Evolutionary conservation across 2,329 filamentous ascomycete species (phyloP), one percentile per base, ranked within the genome.

Genomic region (Scleromitrula shiraiana): DNA sequence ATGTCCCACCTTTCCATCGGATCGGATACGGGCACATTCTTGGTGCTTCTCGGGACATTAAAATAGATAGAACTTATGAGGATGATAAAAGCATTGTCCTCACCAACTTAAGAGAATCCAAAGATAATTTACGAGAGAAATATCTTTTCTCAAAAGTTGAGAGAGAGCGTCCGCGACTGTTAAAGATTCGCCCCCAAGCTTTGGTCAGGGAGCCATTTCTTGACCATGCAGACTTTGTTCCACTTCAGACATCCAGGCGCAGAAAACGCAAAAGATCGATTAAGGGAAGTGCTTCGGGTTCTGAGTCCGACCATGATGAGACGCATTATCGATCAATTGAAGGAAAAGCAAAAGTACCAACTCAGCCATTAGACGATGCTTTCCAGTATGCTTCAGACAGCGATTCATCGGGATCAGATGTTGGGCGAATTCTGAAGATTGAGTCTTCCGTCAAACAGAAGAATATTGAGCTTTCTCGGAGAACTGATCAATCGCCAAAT

Each of bases 1-100:
- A 75, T 46, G 68, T 94, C 9, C 88, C 89, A 0, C 59, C 67
- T 2, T 96, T 94, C 62, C 74, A 75, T 52, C 81, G 88, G 5
- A 69, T 70, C 52, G 86, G 88, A 12, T 70, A 71, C 47, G 88
- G 88, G 2, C 74, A 73, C 49, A 70, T 96, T 1, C 65, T 97
- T 10, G 91, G 90, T 0, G 69, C 83, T 0, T 64, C 70, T 1
- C 68, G 69, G 2, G 71, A 73, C 37, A 70, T 83, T 49, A 76
- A 75, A 49, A 85, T 95, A 50, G 80, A 91, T 59, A 76, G 77
- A 32, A 76, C 82, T 38, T 35, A 50, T 41, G 46, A 42, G 23
- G 72, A 77, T 1, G 74, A 75, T 7, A 74, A 72, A 17, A 76
- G 65, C 68, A 45, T 83, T 77, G 59, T 75, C 64, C 50, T 69